Base-by-base conservation (phyloP, 805 yeast species). In the Hemisphaericaspora nanyangensis region DNA sequence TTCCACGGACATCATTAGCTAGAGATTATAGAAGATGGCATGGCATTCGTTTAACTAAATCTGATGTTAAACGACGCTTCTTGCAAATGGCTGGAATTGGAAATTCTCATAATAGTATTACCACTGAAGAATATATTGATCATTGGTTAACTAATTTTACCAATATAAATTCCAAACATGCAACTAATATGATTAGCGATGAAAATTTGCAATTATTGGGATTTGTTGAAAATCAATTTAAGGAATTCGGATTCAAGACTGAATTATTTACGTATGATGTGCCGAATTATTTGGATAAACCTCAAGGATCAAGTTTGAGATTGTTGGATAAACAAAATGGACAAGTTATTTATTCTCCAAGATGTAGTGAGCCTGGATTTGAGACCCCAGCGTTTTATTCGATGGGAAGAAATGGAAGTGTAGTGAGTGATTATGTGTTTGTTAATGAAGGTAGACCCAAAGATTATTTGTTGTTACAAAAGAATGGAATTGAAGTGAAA, bases 1-100 rank as follows among this genome's bases (percentile, higher is more conserved):
- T 88, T 12, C 96, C 96, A 2, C 61, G 96, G 41, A 86, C 97
- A 1, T 85, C 95, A 2, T 64, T 87, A 15, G 78, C 84, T 35
- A 66, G 95, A 47, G 96, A 90, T 58, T 77, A 85, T 51, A 73
- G 91, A 50, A 64, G 96, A 35, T 58, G 86, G 47, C 86, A 87
- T 59, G 80, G 82, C 24, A 72, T 79, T 26, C 73, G 67, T 38
- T 55, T 86, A 35, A 81, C 95, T 2, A 72, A 71, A 39, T 72
- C 79, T 7, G 96, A 89, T 46, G 71, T 84, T 22, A 80, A 84
- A 48, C 68, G 96, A 25, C 58, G 77, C 15, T 80, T 73, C 47
- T 54, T 85, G 35, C 63, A 54, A 3, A 52, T 48, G 34, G 52
- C 60, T 17, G 64, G 66, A 1, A 43, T 50, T 11, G 57, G 59